Base-by-base conservation (phyloP, 169 alveolate species). In the Besnoitia besnoiti region DNA sequence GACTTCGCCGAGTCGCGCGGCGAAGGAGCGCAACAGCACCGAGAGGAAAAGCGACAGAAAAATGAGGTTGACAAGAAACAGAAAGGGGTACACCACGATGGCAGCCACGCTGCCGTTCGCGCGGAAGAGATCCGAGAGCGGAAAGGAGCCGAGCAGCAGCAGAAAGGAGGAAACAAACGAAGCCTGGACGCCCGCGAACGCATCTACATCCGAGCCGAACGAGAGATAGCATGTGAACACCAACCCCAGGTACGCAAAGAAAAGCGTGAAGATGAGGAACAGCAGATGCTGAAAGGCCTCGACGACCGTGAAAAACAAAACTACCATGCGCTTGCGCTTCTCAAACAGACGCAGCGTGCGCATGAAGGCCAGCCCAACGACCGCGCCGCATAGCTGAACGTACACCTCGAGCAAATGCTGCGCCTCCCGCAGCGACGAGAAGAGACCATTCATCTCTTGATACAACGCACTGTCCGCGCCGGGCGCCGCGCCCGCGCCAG, bases 21-120 rank as follows among this genome's bases (percentile, higher is more conserved):
- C 88, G 77, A 89, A 85, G 33, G 93, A 89, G 5, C 93, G 93
- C 21, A 89, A 89, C 51, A 89, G 89, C 35, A 89, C 89, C 82
- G 76, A 89, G 46, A 89, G 80, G 61, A 89, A 89, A 10, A 75
- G 59, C 67, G 88, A 49, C 37, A 89, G 80, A 40, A 85, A 89
- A 12, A 89, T 76, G 19, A 89, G 35, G 62, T 85, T 85, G 82
- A 89, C 75, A 46, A 89, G 75, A 49, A 89, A 89, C 49, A 89
- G 93, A 75, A 35, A 49, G 19, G 93, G 93, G 89, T 49, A 89
- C 55, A 89, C 21, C 27, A 50, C 47, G 7, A 85, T 39, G 27
- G 77, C 93, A 35, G 93, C 93, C 42, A 76, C 80, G 16, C 42
- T 42, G 44, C 55, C 61, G 47, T 89, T 85, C 27, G 93, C 88